These are phyloP conservation scores for Potentilla sterilis DNA, from an alignment of 306 rosid species.

Conservation along the genomic window DNA sequence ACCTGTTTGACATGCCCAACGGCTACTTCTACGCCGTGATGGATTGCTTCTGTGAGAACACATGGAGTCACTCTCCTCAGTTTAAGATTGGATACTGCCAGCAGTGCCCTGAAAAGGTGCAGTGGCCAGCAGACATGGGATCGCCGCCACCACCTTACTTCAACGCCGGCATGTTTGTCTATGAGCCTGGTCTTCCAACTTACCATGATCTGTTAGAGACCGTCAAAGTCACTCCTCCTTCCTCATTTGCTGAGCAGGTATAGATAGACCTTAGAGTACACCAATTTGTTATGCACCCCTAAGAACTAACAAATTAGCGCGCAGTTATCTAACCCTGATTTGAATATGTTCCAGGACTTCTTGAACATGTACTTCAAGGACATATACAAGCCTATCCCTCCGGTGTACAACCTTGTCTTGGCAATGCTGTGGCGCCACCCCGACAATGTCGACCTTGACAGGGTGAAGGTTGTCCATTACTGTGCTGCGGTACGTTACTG, in stretches of 20 bases:
- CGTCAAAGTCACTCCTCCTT: conserved; percentile 30
- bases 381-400: conserved; percentile 41
- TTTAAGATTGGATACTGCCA: conserved; percentile 54
- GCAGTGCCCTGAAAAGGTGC: conserved; percentile 45
- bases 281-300: no score
- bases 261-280: not conserved
- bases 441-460: conserved; percentile 41
- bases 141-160: conserved; percentile 43
- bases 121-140: conserved; percentile 41
- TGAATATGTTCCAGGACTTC: conserved; percentile 33
- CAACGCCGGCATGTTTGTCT: conserved; percentile 52
- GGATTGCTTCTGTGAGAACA: conserved; percentile 56
- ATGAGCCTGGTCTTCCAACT: conserved; percentile 33
- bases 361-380: conserved; percentile 47
- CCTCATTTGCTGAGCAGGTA: conserved; percentile 55
- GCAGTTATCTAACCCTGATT: not conserved
- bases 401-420: conserved; percentile 41
- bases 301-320: not conserved
- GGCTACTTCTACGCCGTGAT: conserved; percentile 47
- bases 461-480: conserved; percentile 44
- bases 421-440: conserved; percentile 58
- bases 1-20: conserved; percentile 36
- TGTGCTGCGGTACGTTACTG: conserved; percentile 39
- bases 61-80: conserved; percentile 42
- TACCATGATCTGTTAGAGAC: conserved; percentile 33